Evolutionary conservation across 2,329 filamentous ascomycete genomes (phyloP).

Genomic region (Paraconiothyrium brasiliense): DNA sequence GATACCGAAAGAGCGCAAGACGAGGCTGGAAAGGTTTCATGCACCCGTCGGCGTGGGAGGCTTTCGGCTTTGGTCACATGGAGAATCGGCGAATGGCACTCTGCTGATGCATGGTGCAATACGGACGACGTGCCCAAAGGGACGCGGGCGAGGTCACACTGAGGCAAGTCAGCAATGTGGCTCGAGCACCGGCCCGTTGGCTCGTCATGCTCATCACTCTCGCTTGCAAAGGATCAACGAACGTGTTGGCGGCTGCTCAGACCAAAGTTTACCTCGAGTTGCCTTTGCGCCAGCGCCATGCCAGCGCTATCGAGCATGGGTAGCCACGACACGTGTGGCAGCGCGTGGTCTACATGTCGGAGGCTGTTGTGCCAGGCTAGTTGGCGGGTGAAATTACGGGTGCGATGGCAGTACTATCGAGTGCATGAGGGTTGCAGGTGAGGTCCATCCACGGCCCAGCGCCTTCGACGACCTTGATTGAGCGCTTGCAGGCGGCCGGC

Average conservation of each 20-base stretch:
- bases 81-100: slow-evolving; percentile 14
- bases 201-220: slow-evolving; percentile 21
- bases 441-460: slow-evolving; percentile 23
- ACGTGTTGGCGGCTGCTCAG: slow-evolving; percentile 26
- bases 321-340: slow-evolving; percentile 19
- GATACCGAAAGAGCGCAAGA: slow-evolving; percentile 31
- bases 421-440: slow-evolving; percentile 43
- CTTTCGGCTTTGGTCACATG: slow-evolving; percentile 12
- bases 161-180: slow-evolving; percentile 22
- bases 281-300: slow-evolving; percentile 10
- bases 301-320: slow-evolving; percentile 8
- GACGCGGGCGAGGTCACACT: slow-evolving; percentile 13
- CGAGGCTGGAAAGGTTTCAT: slow-evolving; percentile 41
- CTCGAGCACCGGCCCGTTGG: slow-evolving; percentile 23
- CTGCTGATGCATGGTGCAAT: slow-evolving; percentile 16
- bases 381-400: slow-evolving; percentile 26
- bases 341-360: slow-evolving; percentile 22
- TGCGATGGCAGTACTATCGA: slow-evolving; percentile 36
- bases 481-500: slow-evolving; percentile 43
- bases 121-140: slow-evolving; percentile 13
- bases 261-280: slow-evolving; percentile 14
- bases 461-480: slow-evolving; percentile 27
- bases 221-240: slow-evolving; percentile 13
- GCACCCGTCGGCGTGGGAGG: slow-evolving; percentile 25
- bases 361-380: slow-evolving; percentile 13